Base-by-base conservation (phyloP, 2,329 filamentous ascomycete genomes). In the Karstenula rhodostoma region DNA sequence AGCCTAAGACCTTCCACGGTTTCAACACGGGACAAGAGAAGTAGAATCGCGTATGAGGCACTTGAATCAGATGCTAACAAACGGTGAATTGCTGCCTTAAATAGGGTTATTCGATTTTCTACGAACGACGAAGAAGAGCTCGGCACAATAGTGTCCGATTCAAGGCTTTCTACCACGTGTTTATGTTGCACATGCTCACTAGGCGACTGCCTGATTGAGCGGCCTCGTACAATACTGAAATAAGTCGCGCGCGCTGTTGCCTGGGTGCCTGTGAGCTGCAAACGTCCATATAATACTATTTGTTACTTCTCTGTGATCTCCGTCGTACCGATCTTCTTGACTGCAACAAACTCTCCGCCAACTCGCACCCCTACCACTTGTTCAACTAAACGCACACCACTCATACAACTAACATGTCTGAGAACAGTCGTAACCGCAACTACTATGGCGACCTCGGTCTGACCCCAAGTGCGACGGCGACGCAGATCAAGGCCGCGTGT, bases 401-500 rank as follows among this genome's bases (percentile, higher is more conserved):
- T 32, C 27, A 22, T 13, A 25, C 25, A 25, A 15, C 46, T 23
- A 27, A 27, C 22, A 69, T 68, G 67, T n/a, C 46, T 19, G 33
- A 52, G 37, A 42, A 46, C 33, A 43, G 19, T 9, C n/a, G 9
- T 1, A 46, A 85, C 12, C 80, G 90, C 75, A 90, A 98, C 71
- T 94, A 94, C 4, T 98, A 98, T 78, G 86, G 87, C 66, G 86
- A 90, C 6, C 88, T 98, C 22, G 93, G 93, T 13, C 90, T 98
- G 27, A 82, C 83, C 69, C 94, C 92, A 77, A 84, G 80, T 62
- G 91, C 94, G n/a, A 89, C 90, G 1, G 81, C 91, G 2, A 82
- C 86, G 57, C 92, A 96, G 33, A 97, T 98, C 77, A 97, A 97
- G 77, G 96, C 96, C 78, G 93, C 94, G 2, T 98, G n/a, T n/a